Percentiles rank a stretch among this genome's conserved stretches.
These are phyloP conservation scores for Pseudevernia furfuracea DNA, from an alignment of 495 filamentous ascomycete species.

Conservation along the genomic window DNA sequence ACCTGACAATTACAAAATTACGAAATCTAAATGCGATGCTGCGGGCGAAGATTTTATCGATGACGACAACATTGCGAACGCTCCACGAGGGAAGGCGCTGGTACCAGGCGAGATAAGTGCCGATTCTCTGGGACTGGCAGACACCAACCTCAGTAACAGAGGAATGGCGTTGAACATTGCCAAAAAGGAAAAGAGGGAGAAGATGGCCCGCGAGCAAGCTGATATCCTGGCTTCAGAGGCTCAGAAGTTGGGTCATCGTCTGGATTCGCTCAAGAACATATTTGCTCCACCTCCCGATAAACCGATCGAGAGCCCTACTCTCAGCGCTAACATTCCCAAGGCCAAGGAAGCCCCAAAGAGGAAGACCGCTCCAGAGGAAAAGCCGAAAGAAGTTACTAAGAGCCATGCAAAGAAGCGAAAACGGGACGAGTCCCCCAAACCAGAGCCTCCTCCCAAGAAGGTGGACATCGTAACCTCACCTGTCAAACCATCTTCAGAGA, in stretches of 20 bases:
- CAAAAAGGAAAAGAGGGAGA: conserved; percentile 81
- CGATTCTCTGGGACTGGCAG: conserved; percentile 34
- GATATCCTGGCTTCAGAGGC: conserved; percentile 52
- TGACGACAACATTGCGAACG: conserved; percentile 43
- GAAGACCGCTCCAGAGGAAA: conserved; percentile 26
- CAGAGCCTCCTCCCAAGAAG: conserved; percentile 14
- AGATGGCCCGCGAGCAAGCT: conserved; percentile 56
- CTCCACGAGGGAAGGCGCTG: conserved; percentile 38
- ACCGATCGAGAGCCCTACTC: conserved; percentile 9
- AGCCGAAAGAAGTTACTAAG: conserved; percentile 29
- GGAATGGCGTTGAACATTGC: conserved; percentile 90
- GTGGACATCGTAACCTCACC: not conserved
- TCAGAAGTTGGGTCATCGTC: conserved; percentile 46
- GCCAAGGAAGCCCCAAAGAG: conserved; percentile 17
- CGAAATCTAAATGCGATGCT: conserved; percentile 57
- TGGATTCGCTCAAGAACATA: conserved; percentile 42
- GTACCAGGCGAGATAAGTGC: conserved; percentile 44
- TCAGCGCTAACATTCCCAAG: conserved; percentile 12
- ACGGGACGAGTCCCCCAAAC: conserved; percentile 19
- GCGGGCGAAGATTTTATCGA: conserved; percentile 58
- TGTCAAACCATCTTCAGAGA: conserved; percentile 1
- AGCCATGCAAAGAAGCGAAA: conserved; percentile 23
- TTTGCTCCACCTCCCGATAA: conserved; percentile 29
- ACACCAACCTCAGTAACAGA: conserved; percentile 60
- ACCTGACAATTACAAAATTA: conserved; percentile 59